These are phyloP conservation scores for Rhytidiadelphus loreus DNA, from an alignment of 225 moss, liverwort and hornwort genomes.

Conservation along the genomic window DNA sequence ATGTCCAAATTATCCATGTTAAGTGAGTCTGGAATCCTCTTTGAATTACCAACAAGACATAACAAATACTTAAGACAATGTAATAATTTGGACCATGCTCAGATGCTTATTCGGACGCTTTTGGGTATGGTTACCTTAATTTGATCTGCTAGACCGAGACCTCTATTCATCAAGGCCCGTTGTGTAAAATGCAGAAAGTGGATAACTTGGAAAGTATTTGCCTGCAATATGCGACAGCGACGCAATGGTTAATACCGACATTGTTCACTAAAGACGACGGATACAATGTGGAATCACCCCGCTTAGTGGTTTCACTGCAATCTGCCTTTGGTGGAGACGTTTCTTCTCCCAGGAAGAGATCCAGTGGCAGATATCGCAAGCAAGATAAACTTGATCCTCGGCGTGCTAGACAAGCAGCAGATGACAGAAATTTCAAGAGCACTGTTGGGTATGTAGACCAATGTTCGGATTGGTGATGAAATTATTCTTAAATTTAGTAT, in stretches of 20 bases:
- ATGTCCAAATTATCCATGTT: background rate
- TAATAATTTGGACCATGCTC: background rate
- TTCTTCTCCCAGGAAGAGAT: slow-evolving; percentile 14
- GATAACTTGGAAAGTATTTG: slow-evolving; percentile 74
- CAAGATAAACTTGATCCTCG: slow-evolving; percentile 33
- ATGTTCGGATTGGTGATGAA: background rate
- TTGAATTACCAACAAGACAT: background rate
- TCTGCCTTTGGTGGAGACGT: slow-evolving; percentile 1
- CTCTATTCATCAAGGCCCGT: background rate
- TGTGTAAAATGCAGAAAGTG: slow-evolving; percentile 64
- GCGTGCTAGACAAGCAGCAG: slow-evolving; percentile 65
- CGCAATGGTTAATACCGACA: slow-evolving; percentile 82
- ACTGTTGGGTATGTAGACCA: slow-evolving; percentile 51
- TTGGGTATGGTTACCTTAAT: background rate
- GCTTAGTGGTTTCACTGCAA: slow-evolving; percentile 16
- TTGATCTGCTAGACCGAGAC: background rate
- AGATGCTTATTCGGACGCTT: background rate
- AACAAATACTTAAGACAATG: background rate
- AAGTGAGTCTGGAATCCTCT: background rate
- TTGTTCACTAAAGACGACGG: slow-evolving; percentile 41
- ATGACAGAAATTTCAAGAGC: slow-evolving; percentile 64
- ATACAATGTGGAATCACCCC: slow-evolving; percentile 28
- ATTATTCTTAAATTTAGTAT: background rate
- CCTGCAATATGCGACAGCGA: slow-evolving; percentile 93
- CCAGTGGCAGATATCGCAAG: slow-evolving; percentile 31